A percentile compares a stretch with the other conserved stretches of the same genome.
These are phyloP conservation scores for Didymella arachidicola DNA, from an alignment of 2,329 filamentous ascomycete genomes.

Conservation along the genomic window DNA sequence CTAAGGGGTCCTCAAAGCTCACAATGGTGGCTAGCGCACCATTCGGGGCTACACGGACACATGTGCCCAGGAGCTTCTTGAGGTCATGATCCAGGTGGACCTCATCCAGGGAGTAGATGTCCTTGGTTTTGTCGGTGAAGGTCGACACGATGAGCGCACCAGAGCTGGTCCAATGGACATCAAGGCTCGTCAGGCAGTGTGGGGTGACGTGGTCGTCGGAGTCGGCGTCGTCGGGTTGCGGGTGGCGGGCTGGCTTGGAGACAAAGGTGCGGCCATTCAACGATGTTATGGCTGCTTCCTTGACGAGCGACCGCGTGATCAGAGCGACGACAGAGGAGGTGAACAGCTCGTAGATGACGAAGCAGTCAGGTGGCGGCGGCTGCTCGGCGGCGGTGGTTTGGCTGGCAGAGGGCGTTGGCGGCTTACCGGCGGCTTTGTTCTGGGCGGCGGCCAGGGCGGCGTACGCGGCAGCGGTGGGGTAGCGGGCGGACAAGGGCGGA, in stretches of 20 bases:
- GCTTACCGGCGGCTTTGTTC: conserved; percentile 16
- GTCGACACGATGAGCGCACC: conserved; percentile 46
- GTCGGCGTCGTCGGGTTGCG: conserved; percentile 13
- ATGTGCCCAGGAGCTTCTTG: conserved; percentile 33
- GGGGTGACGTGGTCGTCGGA: conserved; percentile 12
- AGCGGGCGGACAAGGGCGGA: conserved; percentile 35
- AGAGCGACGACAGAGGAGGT: conserved; percentile 48
- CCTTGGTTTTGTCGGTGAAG: conserved; percentile 32
- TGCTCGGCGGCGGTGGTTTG: background rate
- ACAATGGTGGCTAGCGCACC: conserved; percentile 42
- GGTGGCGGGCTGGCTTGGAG: conserved; percentile 30
- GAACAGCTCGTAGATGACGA: conserved; percentile 50
- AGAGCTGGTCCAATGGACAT: conserved; percentile 46
- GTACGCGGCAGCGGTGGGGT: conserved; percentile 30
- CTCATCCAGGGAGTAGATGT: conserved; percentile 36
- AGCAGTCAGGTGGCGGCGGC: conserved; percentile 40
- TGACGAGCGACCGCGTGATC: conserved; percentile 46
- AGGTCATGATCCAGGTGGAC: conserved; percentile 26
- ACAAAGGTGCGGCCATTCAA: conserved; percentile 51
- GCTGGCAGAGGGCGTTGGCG: conserved; percentile 4
- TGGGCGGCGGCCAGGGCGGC: conserved; percentile 32
- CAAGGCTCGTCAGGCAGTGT: conserved; percentile 41
- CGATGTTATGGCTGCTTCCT: conserved; percentile 42
- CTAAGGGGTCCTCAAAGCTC: conserved; percentile 43
- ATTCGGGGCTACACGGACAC: conserved; percentile 47